Evolutionary conservation across 129 eudicot species (phyloP).

Genomic region (Kitagawia praeruptora): DNA sequence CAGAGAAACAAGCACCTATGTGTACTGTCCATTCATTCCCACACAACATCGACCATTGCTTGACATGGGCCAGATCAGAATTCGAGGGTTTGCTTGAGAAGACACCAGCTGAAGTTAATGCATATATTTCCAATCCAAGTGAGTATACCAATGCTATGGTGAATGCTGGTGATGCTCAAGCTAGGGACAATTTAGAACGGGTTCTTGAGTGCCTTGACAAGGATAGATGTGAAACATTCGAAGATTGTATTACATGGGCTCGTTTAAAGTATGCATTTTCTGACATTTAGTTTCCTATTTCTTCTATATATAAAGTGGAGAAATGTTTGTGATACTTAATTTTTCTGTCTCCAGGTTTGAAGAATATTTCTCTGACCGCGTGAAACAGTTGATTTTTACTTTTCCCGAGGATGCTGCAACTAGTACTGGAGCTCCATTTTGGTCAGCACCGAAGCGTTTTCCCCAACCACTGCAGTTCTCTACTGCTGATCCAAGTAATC

Average conservation of each 20-base stretch:
- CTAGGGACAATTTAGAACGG: conserved; percentile 73
- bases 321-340: conserved; percentile 2
- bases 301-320: not conserved
- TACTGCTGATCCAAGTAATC: conserved; percentile 56
- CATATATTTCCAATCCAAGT: conserved; percentile 61
- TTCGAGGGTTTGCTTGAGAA: conserved; percentile 97
- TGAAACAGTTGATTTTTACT: conserved; percentile 70
- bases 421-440: conserved; percentile 86
- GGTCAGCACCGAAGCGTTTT: conserved; percentile 95
- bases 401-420: conserved; percentile 88
- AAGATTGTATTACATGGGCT: conserved; percentile 83
- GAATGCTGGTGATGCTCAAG: conserved; percentile 83
- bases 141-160: conserved; percentile 59
- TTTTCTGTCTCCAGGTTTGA: conserved; percentile 58
- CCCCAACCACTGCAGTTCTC: conserved; percentile 78
- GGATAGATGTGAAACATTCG: conserved; percentile 68
- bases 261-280: conserved; percentile 46
- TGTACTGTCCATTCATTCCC: conserved; percentile 92
- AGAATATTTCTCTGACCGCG: conserved; percentile 74
- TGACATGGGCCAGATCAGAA: conserved; percentile 95
- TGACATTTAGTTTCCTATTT: not conserved
- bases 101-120: conserved; percentile 78
- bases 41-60: conserved; percentile 86
- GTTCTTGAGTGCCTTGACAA: conserved; percentile 75
- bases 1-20: conserved; percentile 92